Evolutionary conservation across 1,284 basidiomycete species (phyloP).

Genomic region (Cutaneotrichosporon sp.): DNA sequence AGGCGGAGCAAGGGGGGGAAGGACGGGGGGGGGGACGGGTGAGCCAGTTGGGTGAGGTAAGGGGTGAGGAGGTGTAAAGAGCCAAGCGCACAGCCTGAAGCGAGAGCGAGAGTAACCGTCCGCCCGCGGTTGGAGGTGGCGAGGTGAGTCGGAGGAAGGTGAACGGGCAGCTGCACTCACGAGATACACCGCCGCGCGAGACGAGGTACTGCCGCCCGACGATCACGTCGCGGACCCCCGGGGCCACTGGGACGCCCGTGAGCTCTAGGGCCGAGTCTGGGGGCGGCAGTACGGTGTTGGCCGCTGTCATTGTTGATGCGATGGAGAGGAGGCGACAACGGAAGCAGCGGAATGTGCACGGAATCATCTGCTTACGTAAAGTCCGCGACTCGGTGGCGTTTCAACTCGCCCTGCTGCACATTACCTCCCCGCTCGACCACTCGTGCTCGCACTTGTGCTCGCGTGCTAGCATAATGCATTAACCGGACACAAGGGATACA

Average conservation of each 20-base stretch:
- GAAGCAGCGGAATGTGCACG: neutral
- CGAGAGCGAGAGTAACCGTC: no score
- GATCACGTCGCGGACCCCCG: neutral
- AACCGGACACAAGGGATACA: conserved; percentile 10
- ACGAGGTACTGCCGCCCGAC: conserved; percentile 28
- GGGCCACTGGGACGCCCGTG: no score
- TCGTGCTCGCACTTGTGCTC: no score
- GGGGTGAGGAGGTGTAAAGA: neutral
- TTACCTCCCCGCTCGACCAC: no score
- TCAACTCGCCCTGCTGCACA: no score
- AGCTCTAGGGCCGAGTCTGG: neutral
- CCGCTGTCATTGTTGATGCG: neutral
- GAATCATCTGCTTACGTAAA: neutral
- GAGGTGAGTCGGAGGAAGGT: no score
- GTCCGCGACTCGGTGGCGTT: no score
- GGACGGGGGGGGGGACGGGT: no score
- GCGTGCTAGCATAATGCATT: conserved; percentile 7
- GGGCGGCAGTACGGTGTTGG: neutral
- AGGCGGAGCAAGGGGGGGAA: no score
- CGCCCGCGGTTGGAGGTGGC: no score
- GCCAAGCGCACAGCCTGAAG: no score
- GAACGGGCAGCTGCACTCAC: conserved; percentile 14
- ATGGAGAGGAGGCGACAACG: neutral
- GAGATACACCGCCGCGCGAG: conserved; percentile 15
- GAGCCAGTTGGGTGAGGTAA: no score